phyloP scores from a whole-genome alignment of 2,329 filamentous ascomycete genomes.

The Endoconidiophora polonica region DNA sequence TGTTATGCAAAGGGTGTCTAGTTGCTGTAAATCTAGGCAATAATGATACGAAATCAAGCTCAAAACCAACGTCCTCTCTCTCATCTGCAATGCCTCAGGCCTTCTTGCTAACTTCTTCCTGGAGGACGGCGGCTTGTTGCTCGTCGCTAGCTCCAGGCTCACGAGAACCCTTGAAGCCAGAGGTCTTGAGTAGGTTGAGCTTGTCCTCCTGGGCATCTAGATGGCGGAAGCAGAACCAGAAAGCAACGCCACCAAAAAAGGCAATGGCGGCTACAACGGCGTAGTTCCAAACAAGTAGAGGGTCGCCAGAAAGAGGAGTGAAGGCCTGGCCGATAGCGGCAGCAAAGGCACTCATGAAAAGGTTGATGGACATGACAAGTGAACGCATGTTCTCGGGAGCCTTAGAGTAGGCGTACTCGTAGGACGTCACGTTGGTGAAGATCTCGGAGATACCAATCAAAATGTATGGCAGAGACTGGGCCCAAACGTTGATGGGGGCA shows the following conservation, averaged over 20 bases:
- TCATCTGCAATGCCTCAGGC: neutral
- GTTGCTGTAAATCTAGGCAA: neutral
- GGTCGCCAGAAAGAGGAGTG: slow-evolving; percentile 43
- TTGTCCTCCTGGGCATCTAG: slow-evolving; percentile 52
- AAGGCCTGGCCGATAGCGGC: slow-evolving; percentile 56
- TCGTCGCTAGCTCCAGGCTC: slow-evolving; percentile 20
- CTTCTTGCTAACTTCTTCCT: slow-evolving; percentile 5
- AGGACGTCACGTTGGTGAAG: slow-evolving; percentile 39
- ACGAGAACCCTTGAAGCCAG: slow-evolving; percentile 25
- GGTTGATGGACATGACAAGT: slow-evolving; percentile 51
- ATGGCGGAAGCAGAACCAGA: slow-evolving; percentile 52
- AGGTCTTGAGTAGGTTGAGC: slow-evolving; percentile 43
- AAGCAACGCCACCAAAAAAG: slow-evolving; percentile 42
- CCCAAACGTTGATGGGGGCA: slow-evolving; percentile 49
- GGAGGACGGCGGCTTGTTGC: slow-evolving; percentile 6
- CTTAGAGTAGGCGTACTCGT: slow-evolving; percentile 65
- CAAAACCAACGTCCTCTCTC: neutral
- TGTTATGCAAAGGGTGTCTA: neutral
- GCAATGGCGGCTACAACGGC: slow-evolving; percentile 44
- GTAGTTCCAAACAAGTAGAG: slow-evolving; percentile 59
- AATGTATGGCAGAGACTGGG: slow-evolving; percentile 34
- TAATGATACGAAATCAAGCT: neutral
- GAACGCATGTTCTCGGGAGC: slow-evolving; percentile 67
- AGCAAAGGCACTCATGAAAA: slow-evolving; percentile 55
- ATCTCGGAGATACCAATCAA: slow-evolving; percentile 36